Evolutionary conservation across 1,284 basidiomycete species (phyloP).

Genomic region (Takashimella tepidaria): DNA sequence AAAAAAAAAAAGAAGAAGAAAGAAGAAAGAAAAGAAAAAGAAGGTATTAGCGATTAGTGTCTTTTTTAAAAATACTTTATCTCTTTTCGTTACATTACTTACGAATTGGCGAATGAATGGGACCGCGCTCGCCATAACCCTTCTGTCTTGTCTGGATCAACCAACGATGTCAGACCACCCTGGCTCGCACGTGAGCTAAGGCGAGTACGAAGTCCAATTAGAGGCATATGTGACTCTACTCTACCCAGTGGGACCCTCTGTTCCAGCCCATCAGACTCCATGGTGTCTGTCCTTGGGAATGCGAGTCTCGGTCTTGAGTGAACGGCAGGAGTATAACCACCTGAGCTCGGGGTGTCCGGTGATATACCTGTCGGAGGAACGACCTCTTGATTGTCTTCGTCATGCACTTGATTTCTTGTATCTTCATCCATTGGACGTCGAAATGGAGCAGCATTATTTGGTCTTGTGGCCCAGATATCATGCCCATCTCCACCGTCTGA

Average conservation of each 20-base stretch:
- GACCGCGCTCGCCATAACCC: conserved; percentile 44
- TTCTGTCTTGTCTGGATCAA: conserved; percentile 40
- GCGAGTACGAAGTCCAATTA: conserved; percentile 32
- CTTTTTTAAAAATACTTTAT: no score
- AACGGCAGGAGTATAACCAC: not conserved
- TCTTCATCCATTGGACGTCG: conserved; percentile 65
- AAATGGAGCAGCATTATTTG: conserved; percentile 63
- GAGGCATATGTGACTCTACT: conserved; percentile 23
- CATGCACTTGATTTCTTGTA: conserved; percentile 19
- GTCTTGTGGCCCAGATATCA: conserved; percentile 49
- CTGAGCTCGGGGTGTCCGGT: conserved; percentile 5
- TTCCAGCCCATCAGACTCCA: conserved; percentile 20
- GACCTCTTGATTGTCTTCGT: conserved; percentile 1
- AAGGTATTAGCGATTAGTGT: no score
- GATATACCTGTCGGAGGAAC: conserved; percentile 3
- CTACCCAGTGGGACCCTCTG: conserved; percentile 17
- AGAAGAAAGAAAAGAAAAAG: no score
- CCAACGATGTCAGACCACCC: conserved; percentile 36
- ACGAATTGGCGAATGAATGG: conserved; percentile 31
- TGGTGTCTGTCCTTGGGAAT: conserved; percentile 38
- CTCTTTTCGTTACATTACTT: conserved; percentile 9
- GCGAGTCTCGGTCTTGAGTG: conserved; percentile 15
- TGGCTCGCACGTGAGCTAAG: conserved; percentile 36
- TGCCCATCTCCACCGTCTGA: conserved; percentile 46
- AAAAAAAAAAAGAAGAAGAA: no score